Percentiles rank a stretch among this genome's conserved stretches.
Evolutionary conservation across 2,329 filamentous ascomycete genomes (phyloP).

Genomic region (Parafenestella ontariensis): DNA sequence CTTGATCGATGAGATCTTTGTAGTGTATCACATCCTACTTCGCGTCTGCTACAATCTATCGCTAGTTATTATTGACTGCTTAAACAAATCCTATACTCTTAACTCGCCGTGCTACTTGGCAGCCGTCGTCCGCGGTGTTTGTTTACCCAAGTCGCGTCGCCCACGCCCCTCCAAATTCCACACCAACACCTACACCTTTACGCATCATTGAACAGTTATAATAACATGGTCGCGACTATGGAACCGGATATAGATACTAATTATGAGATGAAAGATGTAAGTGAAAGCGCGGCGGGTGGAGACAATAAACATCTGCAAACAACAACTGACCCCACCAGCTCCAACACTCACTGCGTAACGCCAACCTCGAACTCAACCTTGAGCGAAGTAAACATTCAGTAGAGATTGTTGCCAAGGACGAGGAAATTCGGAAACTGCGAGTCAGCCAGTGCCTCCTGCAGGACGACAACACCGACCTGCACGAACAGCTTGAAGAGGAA

Average conservation of each 20-base stretch:
- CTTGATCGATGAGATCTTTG: not conserved
- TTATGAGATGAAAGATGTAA: slow-evolving; percentile 46
- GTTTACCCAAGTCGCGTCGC: slow-evolving; percentile 44
- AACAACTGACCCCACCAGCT: slow-evolving; percentile 42
- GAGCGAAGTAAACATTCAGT: slow-evolving; percentile 69
- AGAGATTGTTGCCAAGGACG: slow-evolving; percentile 74
- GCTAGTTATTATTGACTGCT: not conserved
- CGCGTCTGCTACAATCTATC: not conserved
- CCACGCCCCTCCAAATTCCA: slow-evolving; percentile 25
- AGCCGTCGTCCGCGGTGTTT: slow-evolving; percentile 30
- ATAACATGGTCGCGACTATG: slow-evolving; percentile 34
- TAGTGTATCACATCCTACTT: not conserved
- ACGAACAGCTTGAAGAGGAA: slow-evolving; percentile 66
- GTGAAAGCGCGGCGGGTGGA: slow-evolving; percentile 12
- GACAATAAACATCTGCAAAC: not conserved
- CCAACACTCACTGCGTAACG: slow-evolving; percentile 60
- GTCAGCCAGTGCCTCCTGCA: slow-evolving; percentile 70
- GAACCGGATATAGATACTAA: slow-evolving; percentile 35
- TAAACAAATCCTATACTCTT: not conserved
- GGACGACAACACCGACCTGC: slow-evolving; percentile 74
- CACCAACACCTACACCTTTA: slow-evolving; percentile 16
- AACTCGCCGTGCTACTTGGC: slow-evolving; percentile 10
- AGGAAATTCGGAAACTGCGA: slow-evolving; percentile 73
- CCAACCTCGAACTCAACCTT: slow-evolving; percentile 72
- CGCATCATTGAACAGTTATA: slow-evolving; percentile 30